phyloP scores from a whole-genome alignment of 352 stramenopile genomes.

The Pythium periplocum region DNA sequence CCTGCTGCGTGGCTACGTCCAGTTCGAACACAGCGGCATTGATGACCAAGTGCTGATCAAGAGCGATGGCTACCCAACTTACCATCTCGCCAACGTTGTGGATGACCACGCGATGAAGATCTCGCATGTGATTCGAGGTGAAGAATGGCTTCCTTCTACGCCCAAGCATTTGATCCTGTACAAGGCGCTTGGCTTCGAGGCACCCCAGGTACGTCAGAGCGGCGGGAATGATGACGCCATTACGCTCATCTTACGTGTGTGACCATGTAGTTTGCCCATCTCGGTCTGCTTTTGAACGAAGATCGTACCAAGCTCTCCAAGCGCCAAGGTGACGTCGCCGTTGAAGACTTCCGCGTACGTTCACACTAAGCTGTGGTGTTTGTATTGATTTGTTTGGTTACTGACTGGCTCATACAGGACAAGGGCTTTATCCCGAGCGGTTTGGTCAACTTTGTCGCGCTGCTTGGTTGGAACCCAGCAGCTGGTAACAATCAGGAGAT shows the following conservation, averaged over 20 bases:
- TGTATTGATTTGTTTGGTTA: not conserved
- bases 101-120: slow-evolving; percentile 98
- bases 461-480: slow-evolving; percentile 96
- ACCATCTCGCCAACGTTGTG: slow-evolving; percentile 92
- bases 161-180: slow-evolving; percentile 91
- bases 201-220: slow-evolving; percentile 36
- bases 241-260: not conserved
- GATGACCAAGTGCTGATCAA: slow-evolving; percentile 93
- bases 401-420: slow-evolving; percentile 31
- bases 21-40: slow-evolving; percentile 84
- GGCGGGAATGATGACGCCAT: not conserved
- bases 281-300: slow-evolving; percentile 95
- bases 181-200: slow-evolving; percentile 76
- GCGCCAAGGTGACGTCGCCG: slow-evolving; percentile 95
- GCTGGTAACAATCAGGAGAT: slow-evolving; percentile 97
- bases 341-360: slow-evolving; percentile 94
- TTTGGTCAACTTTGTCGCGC: slow-evolving; percentile 97
- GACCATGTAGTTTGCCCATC: slow-evolving; percentile 69
- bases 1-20: slow-evolving; percentile 92
- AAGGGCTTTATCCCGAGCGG: slow-evolving; percentile 95
- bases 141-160: slow-evolving; percentile 91
- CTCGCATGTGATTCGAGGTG: slow-evolving; percentile 96
- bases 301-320: slow-evolving; percentile 98
- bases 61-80: slow-evolving; percentile 91
- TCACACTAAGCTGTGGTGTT: not conserved